Base-by-base conservation (phyloP, 2,329 filamentous ascomycete genomes). In the Grosmannia penicillata region DNA sequence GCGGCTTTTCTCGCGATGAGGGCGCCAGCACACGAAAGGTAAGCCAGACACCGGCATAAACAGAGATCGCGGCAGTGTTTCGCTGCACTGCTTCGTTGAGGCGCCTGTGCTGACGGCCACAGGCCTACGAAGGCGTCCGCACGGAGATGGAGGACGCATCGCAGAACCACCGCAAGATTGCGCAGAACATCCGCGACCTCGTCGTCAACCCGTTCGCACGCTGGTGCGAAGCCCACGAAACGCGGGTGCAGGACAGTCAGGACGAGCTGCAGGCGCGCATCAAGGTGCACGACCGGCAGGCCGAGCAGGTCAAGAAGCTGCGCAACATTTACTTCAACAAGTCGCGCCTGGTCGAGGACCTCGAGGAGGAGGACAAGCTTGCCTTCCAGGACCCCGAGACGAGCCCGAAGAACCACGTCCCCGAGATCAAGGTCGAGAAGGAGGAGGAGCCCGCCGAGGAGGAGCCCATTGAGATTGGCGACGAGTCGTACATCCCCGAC, bases 301-400 rank as follows among this genome's bases (percentile, higher is more conserved):
- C 82, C 42, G 91, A 98, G 45, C 59, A 72, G 17, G 85, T 94
- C 44, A 85, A 86, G 68, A 96, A 96, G 62, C 73, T 95, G 50
- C 78, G 91, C 47, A 94, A 83, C 58, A 82, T 84, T 50, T 98
- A 98, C 62, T 96, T 96, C 71, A 98, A 96, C 68, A 98, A 96
- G 62, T 98, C 91, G 57, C 80, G 93, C 36, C 66, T 95, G 45
- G 81, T 96, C 7, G 93, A 98, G 56, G 91, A 98, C 55, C 64
- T 96, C 43, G 91, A 98, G 57, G 91, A 98, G 60, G 93, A 98
- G 65, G 94, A 95, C 58, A 96, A 98, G 61, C 72, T 98, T 39
- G 91, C 87, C 28, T 98, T 98, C 60, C 86, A 94, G 57, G 85
- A 87, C 47, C 85, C 86, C 3, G 73, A 79, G 50, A 65, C 58